Base-by-base conservation (phyloP, 2,329 filamentous ascomycete species). In the Arachnomyces sp. region DNA sequence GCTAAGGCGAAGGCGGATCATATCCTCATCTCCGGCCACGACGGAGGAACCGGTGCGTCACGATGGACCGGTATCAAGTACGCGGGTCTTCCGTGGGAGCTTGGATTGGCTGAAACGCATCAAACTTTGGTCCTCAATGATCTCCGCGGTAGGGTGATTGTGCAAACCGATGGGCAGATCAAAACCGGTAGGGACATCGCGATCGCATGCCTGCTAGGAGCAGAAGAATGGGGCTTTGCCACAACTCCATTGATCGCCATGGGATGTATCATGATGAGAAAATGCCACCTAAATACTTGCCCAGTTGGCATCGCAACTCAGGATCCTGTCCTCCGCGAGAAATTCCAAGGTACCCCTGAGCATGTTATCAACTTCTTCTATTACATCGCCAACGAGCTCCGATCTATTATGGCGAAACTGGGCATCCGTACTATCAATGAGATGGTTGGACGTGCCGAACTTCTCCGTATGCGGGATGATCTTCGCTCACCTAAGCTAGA, bases 331-430 rank as follows among this genome's bases (percentile, higher is more conserved):
- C 75, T 96, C 2, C 80, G 90, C 45, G 85, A 89, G 74, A 96
- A 95, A 69, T 95, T 96, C 66, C 74, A 81, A 52, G 90, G 90
- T 46, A 89, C 86, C 1, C 89, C 90, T 8, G 90, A 96, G 68
- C 87, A 95, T 54, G 89, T 95, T 43, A 95, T 96, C 66, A 96
- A 95, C 75, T 95, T 95, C 74, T 95, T 95, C 71, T 96, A 95
- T 71, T 96, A 95, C 57, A 76, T 96, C 38, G 85, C 90, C 52
- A 96, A 96, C 59, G 90, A 96, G 70, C 78, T 96, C 43, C 83
- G 90, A 59, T 87, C 89, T 28, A 94, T 96, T 66, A 95, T 96
- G 90, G 89, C 90, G 37, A 87, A 85, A 67, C 80, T 95, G 54
- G 90, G 90, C 51, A 87, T 94, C 78, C 82, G 90, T 50, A 94